Evolutionary conservation across 495 filamentous ascomycete genomes (phyloP).

Genomic region (Chaetomidium leptoderma): DNA sequence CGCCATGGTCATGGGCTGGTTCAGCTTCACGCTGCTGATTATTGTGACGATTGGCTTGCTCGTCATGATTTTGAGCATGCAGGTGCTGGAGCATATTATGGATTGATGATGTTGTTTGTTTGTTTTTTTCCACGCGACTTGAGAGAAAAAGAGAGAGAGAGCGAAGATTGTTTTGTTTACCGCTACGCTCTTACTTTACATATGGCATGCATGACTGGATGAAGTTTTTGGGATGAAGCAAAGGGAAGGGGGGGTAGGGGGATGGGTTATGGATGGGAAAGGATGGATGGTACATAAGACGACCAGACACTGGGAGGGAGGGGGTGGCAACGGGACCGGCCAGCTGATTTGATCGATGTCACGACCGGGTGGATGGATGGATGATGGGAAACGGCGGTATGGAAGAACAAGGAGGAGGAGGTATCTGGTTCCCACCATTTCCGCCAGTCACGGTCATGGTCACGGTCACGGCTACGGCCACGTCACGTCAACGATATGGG

Average conservation of each 20-base stretch:
- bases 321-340: background rate
- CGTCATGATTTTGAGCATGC: constrained; percentile 92
- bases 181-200: background rate
- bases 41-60: constrained; percentile 90
- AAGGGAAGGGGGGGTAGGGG: too few species aligned
- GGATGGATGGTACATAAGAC: constrained; percentile 1
- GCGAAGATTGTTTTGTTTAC: background rate
- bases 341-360: background rate
- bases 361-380: background rate
- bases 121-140: background rate
- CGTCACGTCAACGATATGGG: constrained; percentile 7
- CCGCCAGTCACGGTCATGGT: background rate
- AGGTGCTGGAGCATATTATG: constrained; percentile 54
- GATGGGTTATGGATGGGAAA: background rate
- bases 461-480: background rate
- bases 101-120: constrained; percentile 25
- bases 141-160: too few species aligned
- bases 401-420: background rate
- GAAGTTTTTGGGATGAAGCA: background rate
- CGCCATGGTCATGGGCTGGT: constrained; percentile 97
- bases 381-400: background rate
- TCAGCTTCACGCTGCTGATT: constrained; percentile 86
- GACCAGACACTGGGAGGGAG: background rate
- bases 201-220: constrained; percentile 8
- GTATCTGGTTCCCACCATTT: background rate